Evolutionary conservation across 208 protist genomes (phyloP), one percentile per base, ranked within the genome.

Genomic region (Herpetomonas tarakana): DNA sequence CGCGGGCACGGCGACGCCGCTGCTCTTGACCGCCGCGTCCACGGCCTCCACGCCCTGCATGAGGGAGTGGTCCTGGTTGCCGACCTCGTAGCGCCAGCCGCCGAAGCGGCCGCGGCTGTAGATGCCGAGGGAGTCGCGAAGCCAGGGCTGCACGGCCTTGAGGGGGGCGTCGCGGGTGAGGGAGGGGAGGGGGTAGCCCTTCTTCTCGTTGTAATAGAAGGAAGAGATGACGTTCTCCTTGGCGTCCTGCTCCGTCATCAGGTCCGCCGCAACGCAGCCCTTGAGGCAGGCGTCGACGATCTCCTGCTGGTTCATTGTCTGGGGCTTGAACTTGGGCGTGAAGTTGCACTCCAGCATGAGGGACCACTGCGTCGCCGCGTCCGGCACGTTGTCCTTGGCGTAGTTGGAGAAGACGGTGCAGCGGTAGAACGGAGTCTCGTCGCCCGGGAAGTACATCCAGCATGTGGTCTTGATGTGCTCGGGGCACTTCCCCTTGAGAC

Each of bases 361-460:
- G 58, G 75, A 85, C 79, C 80, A 92, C 30, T 79, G 66, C 35
- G 35, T 41, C 50, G 53, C 57, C 16, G 72, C 69, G 28, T 75
- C 74, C 51, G 86, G 76, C n/a, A 70, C 79, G 60, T 88, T 87
- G 25, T 52, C 47, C 19, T 60, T 69, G 1, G 86, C 74, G 59
- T 86, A 93, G 58, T 86, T 88, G 16, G 86, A 90, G 27, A 93
- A 83, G 24, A 89, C 74, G 3, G 86, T 93, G 9, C 75, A 75
- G 25, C 86, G 79, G 61, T 93, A 93, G 65, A 93, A 93, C 1
- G 81, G 78, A 19, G 71, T 82, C 26, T 74, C 62, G 44, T 73
- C 49, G 54, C 81, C 81, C 2, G 86, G 81, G 58, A 90, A 93
- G 68, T 93, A 93, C 24, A 93, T 54, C 86, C 86, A 93, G 64